These are phyloP conservation scores for Boletus rubropictus DNA, from an alignment of 768 basidiomycete species.

Conservation along the genomic window DNA sequence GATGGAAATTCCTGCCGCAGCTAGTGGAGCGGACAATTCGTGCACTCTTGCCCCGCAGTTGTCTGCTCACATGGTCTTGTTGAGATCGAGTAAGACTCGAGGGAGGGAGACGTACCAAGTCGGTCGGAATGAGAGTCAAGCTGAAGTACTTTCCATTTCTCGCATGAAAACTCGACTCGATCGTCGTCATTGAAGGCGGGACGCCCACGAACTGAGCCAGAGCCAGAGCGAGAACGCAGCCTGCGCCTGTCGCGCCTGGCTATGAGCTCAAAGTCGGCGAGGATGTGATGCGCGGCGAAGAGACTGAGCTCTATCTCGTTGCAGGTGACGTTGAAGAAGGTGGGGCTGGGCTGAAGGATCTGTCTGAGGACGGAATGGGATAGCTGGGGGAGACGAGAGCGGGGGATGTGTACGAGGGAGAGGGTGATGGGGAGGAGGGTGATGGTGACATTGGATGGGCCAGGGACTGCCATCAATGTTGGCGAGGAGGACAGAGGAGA, in stretches of 20 bases:
- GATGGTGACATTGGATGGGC: conserved; percentile 46
- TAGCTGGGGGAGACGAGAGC: conserved; percentile 54
- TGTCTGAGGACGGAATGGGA: conserved; percentile 61
- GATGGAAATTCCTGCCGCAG: conserved; percentile 73
- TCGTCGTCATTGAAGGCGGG: conserved; percentile 35
- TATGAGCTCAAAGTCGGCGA: conserved; percentile 56
- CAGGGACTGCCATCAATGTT: conserved; percentile 22
- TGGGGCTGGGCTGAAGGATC: conserved; percentile 59
- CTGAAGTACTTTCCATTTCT: conserved; percentile 75
- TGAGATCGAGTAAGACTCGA: conserved; percentile 2
- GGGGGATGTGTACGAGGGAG: conserved; percentile 70
- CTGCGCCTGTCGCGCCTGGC: conserved; percentile 52
- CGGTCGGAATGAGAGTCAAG: conserved; percentile 75
- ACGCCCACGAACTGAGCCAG: conserved; percentile 28
- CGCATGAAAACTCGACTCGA: conserved; percentile 60
- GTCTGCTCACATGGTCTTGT: conserved; percentile 34
- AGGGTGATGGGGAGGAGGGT: conserved; percentile 67
- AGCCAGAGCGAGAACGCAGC: conserved; percentile 38
- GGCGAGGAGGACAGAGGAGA: conserved; percentile 2
- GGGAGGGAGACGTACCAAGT: conserved; percentile 42
- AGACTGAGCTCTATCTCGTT: conserved; percentile 76
- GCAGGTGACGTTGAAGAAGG: conserved; percentile 70
- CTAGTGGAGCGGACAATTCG: conserved; percentile 71
- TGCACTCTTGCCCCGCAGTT: conserved; percentile 67
- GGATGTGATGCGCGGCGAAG: conserved; percentile 56